These are phyloP conservation scores for Aspergillus steynii DNA, from an alignment of 495 filamentous ascomycete genomes.

Conservation along the genomic window DNA sequence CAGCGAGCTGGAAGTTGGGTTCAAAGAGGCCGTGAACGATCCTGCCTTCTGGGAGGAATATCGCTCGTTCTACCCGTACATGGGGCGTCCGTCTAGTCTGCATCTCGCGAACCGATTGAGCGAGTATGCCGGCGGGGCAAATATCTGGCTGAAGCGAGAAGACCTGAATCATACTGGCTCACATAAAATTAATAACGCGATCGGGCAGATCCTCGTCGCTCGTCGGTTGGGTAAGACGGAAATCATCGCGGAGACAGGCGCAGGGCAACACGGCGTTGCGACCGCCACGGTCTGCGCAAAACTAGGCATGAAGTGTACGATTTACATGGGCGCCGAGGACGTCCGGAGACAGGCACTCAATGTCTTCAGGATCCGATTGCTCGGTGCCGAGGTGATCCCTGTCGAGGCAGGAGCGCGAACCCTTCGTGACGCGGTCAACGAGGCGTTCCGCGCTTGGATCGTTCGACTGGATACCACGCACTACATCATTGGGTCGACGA, in stretches of 20 bases:
- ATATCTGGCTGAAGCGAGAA: constrained; percentile 95
- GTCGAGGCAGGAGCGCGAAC: constrained; percentile 85
- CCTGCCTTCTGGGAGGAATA: constrained; percentile 90
- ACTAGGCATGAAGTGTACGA: constrained; percentile 92
- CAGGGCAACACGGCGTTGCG: constrained; percentile 95
- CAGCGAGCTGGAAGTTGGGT: constrained; percentile 76
- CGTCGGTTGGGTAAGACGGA: constrained; percentile 82
- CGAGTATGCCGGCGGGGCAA: constrained; percentile 79
- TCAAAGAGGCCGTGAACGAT: constrained; percentile 75
- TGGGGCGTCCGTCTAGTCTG: constrained; percentile 80
- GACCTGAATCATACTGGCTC: constrained; percentile 85
- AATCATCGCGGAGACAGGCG: constrained; percentile 97
- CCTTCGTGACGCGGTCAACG: constrained; percentile 92
- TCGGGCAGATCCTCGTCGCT: constrained; percentile 87
- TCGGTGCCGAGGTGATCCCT: constrained; percentile 84
- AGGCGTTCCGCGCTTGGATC: constrained; percentile 89
- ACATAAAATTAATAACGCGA: constrained; percentile 97
- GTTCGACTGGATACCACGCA: constrained; percentile 86
- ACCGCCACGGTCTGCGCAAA: constrained; percentile 95
- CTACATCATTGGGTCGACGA: constrained; percentile 95
- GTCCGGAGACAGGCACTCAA: constrained; percentile 94
- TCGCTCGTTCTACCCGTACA: constrained; percentile 84
- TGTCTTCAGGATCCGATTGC: constrained; percentile 92
- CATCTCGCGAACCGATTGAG: constrained; percentile 78
- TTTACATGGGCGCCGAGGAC: constrained; percentile 97